Conservation (phyloP, 2,329 filamentous ascomycete genomes). For the Lecanoromycetidae sp. region DNA sequence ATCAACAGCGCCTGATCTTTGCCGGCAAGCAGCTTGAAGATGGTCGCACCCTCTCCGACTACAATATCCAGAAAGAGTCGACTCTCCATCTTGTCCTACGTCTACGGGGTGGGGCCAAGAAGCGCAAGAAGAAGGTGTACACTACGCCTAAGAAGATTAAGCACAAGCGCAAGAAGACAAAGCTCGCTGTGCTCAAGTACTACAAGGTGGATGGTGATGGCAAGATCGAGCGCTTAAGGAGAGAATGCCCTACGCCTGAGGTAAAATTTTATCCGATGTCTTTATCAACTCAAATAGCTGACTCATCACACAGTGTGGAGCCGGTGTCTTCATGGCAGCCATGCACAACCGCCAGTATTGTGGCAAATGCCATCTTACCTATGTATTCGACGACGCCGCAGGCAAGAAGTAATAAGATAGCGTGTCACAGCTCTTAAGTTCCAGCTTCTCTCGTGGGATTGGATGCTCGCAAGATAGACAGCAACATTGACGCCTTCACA, state of each 20-base stretch:
- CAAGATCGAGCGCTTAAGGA: slow-evolving; percentile 98
- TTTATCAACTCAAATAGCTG: slow-evolving; percentile 11
- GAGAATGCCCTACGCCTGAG: slow-evolving; percentile 88
- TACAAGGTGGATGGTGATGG: slow-evolving; percentile 99
- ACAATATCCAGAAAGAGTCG: slow-evolving; percentile 99
- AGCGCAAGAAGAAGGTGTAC: slow-evolving; percentile 99
- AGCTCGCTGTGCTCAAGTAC: slow-evolving; percentile 99
- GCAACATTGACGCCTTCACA: background rate
- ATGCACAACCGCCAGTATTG: slow-evolving; percentile 99
- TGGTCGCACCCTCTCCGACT: slow-evolving; percentile 95
- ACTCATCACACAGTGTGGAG: slow-evolving; percentile 65
- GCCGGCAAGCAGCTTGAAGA: slow-evolving; percentile 99
- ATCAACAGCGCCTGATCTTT: slow-evolving; percentile 99
- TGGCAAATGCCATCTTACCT: slow-evolving; percentile 58
- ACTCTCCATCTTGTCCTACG: slow-evolving; percentile 97
- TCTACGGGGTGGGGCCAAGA: slow-evolving; percentile 97
- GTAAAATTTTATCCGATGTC: slow-evolving; percentile 47
- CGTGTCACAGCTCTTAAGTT: background rate
- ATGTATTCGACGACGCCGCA: slow-evolving; percentile 51
- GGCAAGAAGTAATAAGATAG: slow-evolving; percentile 8
- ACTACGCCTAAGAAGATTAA: slow-evolving; percentile 99
- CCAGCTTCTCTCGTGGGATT: background rate
- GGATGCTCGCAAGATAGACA: background rate
- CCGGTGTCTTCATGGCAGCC: slow-evolving; percentile 99
- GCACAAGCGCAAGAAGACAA: slow-evolving; percentile 99